Base-by-base conservation (phyloP, 1,284 basidiomycete genomes). In the Fistulina hepatica region DNA sequence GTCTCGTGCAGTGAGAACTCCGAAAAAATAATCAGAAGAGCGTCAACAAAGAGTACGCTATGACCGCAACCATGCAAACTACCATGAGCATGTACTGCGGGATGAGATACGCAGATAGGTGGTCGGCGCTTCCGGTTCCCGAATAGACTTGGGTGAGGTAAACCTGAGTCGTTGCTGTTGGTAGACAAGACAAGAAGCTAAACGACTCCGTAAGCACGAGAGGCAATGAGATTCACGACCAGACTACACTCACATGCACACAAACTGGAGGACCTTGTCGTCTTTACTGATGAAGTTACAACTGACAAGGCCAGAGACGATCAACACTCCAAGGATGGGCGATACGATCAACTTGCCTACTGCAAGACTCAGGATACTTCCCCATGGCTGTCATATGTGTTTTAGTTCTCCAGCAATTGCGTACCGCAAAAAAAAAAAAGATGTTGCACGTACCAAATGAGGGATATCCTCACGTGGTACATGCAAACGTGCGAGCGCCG, bases 81-180 rank as follows among this genome's bases (percentile, higher is more conserved):
- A 78, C 64, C 76, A 80, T 76, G 28, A 81, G 53, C 24, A 70
- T 59, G 48, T 79, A 81, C 48, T 81, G 77, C 5, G 76, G 78
- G 26, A 81, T 71, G 31, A 81, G 57, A 50, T 78, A 81, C 2
- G 71, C 62, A 3, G 77, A 65, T 3, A 81, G 52, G 48, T 76
- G 67, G 36, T 76, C 73, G 2, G 74, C 71, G 16, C 57, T 62
- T n/a, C 78, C 78, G 0, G 74, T 76, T 2, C 71, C 73, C 32
- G 73, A 77, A 47, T 76, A 73, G 3, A 77, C 70, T 47, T 81
- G 78, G 2, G 77, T 81, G 21, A 81, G 55, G 44, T 67, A 67
- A 0, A 81, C 72, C 54, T 71, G 69, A 1, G 70, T 72, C 8
- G 76, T 80, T 2, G 75, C 73, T 0, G 76, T 76, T 0, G 79